These are phyloP conservation scores for Ustilaginoidea virens DNA, from an alignment of 2,329 filamentous ascomycete species.

Conservation along the genomic window DNA sequence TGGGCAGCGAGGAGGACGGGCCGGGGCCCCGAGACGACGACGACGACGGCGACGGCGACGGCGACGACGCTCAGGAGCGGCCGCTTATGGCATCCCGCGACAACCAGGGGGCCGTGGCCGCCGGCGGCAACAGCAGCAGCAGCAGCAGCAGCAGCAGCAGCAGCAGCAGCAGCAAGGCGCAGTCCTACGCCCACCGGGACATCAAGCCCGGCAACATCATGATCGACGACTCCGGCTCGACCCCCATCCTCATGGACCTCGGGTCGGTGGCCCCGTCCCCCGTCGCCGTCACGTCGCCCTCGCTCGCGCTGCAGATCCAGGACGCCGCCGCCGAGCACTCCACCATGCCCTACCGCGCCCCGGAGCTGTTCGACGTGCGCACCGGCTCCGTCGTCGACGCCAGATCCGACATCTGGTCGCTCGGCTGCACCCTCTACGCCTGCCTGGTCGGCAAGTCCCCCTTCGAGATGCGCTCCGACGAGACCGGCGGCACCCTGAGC, in stretches of 20 bases:
- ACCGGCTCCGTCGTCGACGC: conserved; percentile 85
- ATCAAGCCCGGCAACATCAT: conserved; percentile 98
- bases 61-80: conserved; percentile 45
- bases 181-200: conserved; percentile 86
- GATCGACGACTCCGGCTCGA: conserved; percentile 81
- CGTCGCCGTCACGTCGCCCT: conserved; percentile 77
- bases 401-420: conserved; percentile 94
- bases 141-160: no score
- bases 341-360: conserved; percentile 96
- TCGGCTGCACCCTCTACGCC: conserved; percentile 95
- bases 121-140: no score
- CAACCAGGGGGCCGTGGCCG: conserved; percentile 47
- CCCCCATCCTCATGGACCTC: conserved; percentile 93
- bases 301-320: conserved; percentile 79
- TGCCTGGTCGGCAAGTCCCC: conserved; percentile 93
- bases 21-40: no score
- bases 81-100: conserved; percentile 76
- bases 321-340: conserved; percentile 91
- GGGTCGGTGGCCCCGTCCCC: conserved; percentile 81
- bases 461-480: conserved; percentile 89
- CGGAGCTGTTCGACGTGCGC: conserved; percentile 95
- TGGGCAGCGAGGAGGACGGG: conserved; percentile 27
- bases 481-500: conserved; percentile 85
- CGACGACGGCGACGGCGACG: conserved; percentile 9
- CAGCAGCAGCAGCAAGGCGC: no score